These are phyloP conservation scores for Candolleomyces aberdarensis DNA, from an alignment of 768 basidiomycete genomes.

Conservation along the genomic window DNA sequence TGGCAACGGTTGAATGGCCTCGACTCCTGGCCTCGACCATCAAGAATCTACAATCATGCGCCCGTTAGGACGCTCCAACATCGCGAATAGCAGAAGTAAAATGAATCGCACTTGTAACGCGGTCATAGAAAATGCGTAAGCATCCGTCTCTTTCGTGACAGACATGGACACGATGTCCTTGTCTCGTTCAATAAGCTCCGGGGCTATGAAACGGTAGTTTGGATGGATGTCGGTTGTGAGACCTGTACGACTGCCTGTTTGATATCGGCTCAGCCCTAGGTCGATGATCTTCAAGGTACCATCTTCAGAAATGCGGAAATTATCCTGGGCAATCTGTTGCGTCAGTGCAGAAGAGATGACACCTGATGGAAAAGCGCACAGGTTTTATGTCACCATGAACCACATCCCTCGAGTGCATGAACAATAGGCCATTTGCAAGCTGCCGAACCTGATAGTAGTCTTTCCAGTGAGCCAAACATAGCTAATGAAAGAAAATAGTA, in stretches of 20 bases:
- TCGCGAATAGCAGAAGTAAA: no score
- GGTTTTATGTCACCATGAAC: background rate
- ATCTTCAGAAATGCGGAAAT: background rate
- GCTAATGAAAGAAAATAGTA: background rate
- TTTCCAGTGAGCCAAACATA: background rate
- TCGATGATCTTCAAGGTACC: background rate
- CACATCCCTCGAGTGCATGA: background rate
- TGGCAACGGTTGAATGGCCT: no score
- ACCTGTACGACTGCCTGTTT: background rate
- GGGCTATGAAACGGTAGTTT: background rate
- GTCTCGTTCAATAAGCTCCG: background rate
- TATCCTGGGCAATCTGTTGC: background rate
- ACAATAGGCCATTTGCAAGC: background rate
- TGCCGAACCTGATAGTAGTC: background rate
- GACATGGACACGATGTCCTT: background rate
- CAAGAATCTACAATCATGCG: no score
- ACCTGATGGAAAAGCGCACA: background rate
- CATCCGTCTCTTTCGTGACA: background rate
- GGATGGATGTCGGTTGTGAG: background rate
- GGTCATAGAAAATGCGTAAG: background rate
- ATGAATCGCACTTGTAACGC: background rate
- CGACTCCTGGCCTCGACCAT: no score
- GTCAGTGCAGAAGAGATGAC: background rate
- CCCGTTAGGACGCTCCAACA: no score
- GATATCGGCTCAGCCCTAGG: background rate